Percentiles rank a stretch among this genome's conserved stretches.
These are phyloP conservation scores for Jamesozyma spencerorum DNA, from an alignment of 805 yeast genomes.

Conservation along the genomic window DNA sequence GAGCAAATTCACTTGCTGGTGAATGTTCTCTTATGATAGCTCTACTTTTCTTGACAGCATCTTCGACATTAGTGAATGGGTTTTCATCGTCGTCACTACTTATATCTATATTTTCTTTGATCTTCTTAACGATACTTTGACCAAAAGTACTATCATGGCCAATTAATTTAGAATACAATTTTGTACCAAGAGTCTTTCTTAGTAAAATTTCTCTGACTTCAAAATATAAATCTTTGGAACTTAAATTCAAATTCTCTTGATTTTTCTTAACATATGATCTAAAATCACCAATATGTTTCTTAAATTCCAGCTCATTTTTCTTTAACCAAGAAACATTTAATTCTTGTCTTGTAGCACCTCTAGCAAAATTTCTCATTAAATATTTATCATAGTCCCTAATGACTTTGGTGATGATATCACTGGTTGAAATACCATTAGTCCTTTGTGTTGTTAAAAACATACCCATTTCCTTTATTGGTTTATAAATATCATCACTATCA, in stretches of 20 bases:
- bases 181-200: constrained; percentile 28
- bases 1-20: constrained; percentile 30
- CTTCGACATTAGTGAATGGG: constrained; percentile 2
- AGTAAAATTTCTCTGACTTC: constrained; percentile 68
- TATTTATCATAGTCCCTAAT: constrained; percentile 95
- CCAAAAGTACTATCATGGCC: constrained; percentile 17
- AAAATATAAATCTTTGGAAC: constrained; percentile 73
- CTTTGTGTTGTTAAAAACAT: constrained; percentile 91
- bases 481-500: constrained; percentile 87
- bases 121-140: constrained; percentile 25
- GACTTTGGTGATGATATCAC: constrained; percentile 90
- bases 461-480: constrained; percentile 83
- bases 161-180: constrained; percentile 24
- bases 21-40: constrained; percentile 21
- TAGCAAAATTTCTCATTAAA: constrained; percentile 90
- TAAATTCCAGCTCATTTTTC: constrained; percentile 90
- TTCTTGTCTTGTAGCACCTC: constrained; percentile 96
- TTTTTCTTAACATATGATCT: constrained; percentile 77
- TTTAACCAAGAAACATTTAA: constrained; percentile 95
- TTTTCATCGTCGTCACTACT: constrained; percentile 24
- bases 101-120: constrained; percentile 35
- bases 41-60: constrained; percentile 8
- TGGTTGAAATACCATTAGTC: constrained; percentile 92
- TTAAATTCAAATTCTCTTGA: constrained; percentile 55
- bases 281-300: constrained; percentile 81